Evolutionary conservation across 352 stramenopile species (phyloP).

Genomic region (Detonula confervacea): DNA sequence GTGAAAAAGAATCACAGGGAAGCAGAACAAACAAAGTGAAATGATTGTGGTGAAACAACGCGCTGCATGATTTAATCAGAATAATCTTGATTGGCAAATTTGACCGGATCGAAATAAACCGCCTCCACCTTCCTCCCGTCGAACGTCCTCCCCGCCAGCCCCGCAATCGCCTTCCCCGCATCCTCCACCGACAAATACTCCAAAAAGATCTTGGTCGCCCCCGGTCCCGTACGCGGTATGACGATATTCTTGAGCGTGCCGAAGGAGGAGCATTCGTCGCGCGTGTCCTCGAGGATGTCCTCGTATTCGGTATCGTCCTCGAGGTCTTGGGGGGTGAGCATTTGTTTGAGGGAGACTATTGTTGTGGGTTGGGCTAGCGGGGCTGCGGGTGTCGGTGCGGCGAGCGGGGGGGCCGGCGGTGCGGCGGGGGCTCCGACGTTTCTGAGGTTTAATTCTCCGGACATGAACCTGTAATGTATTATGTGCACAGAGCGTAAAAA

Average conservation of each 20-base stretch:
- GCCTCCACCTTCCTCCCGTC: conserved; percentile 76
- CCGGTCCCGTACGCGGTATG: conserved; percentile 74
- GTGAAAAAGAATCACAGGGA: too few species aligned
- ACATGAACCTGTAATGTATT: conserved; percentile 77
- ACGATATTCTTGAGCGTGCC: conserved; percentile 74
- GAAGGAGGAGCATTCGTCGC: conserved; percentile 81
- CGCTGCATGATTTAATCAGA: too few species aligned
- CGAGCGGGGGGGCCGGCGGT: background rate
- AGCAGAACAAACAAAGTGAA: background rate
- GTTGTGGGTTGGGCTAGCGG: conserved; percentile 29
- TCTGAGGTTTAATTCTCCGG: conserved; percentile 67
- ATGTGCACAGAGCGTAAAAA: too few species aligned
- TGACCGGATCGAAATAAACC: conserved; percentile 72
- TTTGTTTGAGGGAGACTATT: conserved; percentile 80
- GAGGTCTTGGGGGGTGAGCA: conserved; percentile 77
- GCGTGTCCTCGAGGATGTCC: conserved; percentile 82
- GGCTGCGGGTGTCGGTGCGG: conserved; percentile 1
- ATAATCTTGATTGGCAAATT: conserved; percentile 76
- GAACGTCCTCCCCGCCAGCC: conserved; percentile 78
- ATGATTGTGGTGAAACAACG: too few species aligned
- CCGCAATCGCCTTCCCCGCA: conserved; percentile 69
- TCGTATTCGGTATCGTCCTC: conserved; percentile 77
- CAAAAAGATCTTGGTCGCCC: conserved; percentile 82
- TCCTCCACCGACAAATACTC: conserved; percentile 72
- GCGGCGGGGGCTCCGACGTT: conserved; percentile 26